These are phyloP conservation scores for Eutrema yunnanense DNA, from an alignment of 345 rosid genomes.

Conservation along the genomic window DNA sequence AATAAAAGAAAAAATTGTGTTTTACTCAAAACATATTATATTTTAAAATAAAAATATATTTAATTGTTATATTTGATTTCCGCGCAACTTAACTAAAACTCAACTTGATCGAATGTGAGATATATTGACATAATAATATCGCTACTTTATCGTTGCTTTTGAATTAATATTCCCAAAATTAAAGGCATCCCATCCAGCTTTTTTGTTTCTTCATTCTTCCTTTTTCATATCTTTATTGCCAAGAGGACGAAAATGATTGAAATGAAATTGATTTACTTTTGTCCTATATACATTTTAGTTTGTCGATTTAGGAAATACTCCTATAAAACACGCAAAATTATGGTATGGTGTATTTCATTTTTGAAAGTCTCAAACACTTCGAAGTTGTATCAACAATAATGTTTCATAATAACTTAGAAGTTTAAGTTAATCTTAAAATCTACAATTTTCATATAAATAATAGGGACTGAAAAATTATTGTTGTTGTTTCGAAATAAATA, in stretches of 20 bases:
- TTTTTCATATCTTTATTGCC: neutral
- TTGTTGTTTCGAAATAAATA: neutral
- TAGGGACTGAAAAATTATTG: neutral
- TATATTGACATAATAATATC: neutral
- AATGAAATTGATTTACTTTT: neutral
- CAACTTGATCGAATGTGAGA: slow-evolving; percentile 8
- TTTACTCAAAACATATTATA: no score
- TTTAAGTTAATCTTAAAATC: neutral
- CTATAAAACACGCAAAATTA: neutral
- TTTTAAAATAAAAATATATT: no score
- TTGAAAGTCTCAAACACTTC: neutral
- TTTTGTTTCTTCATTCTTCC: neutral
- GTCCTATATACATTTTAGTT: neutral
- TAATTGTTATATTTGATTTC: no score
- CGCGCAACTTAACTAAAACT: neutral
- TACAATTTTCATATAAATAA: neutral
- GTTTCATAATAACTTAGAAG: neutral
- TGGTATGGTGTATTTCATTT: neutral
- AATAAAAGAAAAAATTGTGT: no score
- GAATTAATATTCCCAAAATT: neutral
- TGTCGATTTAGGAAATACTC: neutral
- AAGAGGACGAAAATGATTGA: slow-evolving; percentile 9
- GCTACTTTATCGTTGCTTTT: neutral
- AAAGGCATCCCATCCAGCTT: neutral
- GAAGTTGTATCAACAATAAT: neutral